Evolutionary conservation across 2,329 filamentous ascomycete genomes (phyloP).

Genomic region (Chaetoscypha palmicola): DNA sequence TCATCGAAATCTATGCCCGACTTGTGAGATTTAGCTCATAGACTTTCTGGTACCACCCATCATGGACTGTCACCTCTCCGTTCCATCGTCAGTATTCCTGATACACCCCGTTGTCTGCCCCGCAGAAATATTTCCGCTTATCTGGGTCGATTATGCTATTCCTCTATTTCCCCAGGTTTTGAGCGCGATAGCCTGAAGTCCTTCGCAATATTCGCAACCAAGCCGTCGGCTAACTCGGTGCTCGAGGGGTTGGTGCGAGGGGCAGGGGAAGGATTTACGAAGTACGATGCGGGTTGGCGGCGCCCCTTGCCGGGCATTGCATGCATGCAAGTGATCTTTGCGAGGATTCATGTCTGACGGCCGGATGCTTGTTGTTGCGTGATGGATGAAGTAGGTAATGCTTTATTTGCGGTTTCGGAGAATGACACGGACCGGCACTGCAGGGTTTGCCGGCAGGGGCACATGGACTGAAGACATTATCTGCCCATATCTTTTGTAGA

Average conservation of each 20-base stretch:
- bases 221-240: slow-evolving; percentile 9
- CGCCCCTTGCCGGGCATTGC: slow-evolving; percentile 3
- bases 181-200: slow-evolving; percentile 9
- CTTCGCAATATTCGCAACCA: background rate
- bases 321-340: slow-evolving; percentile 6
- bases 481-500: background rate
- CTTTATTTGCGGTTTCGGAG: slow-evolving; percentile 1
- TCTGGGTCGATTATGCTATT: slow-evolving; percentile 1
- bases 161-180: slow-evolving; percentile 1
- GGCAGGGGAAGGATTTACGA: background rate
- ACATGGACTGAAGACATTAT: background rate
- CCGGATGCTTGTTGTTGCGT: background rate
- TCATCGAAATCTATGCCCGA: slow-evolving; percentile 7
- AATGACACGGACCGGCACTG: slow-evolving; percentile 8
- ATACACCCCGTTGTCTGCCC: too few species aligned
- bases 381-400: background rate
- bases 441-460: slow-evolving; percentile 4
- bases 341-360: slow-evolving; percentile 1
- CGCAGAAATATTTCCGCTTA: background rate
- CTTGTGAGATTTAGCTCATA: too few species aligned
- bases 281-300: background rate
- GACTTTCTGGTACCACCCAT: too few species aligned
- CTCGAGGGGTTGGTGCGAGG: background rate
- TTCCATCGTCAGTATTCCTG: too few species aligned
- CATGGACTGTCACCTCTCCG: background rate